Evolutionary conservation across 495 filamentous ascomycete species (phyloP).

Genomic region (Aspergillus bertholletiae): DNA sequence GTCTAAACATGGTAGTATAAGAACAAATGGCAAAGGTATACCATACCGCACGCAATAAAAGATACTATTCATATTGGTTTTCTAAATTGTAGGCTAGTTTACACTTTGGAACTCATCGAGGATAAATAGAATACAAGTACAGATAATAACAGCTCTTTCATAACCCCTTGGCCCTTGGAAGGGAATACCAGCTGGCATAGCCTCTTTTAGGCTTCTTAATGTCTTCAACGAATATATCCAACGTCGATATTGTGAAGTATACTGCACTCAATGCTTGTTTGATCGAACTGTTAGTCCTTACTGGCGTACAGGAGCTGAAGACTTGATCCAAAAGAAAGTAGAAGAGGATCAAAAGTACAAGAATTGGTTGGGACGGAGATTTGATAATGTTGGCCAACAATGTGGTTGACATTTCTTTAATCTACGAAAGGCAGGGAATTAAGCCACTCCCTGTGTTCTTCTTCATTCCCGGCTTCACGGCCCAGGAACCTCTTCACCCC

Average conservation of each 20-base stretch:
- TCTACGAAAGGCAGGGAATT: slow-evolving; percentile 22
- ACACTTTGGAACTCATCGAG: no score
- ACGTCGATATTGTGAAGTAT: slow-evolving; percentile 9
- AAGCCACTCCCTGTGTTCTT: slow-evolving; percentile 21
- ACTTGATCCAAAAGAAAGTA: slow-evolving; percentile 11
- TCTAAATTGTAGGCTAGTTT: no score
- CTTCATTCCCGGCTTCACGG: slow-evolving; percentile 21
- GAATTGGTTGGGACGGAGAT: slow-evolving; percentile 8
- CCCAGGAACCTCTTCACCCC: slow-evolving; percentile 20
- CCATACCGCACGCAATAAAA: no score
- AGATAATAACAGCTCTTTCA: no score
- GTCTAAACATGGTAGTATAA: no score
- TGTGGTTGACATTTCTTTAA: no score
- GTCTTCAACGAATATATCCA: slow-evolving; percentile 21
- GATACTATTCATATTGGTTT: no score
- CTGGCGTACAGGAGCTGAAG: slow-evolving; percentile 10
- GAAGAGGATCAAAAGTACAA: slow-evolving; percentile 12
- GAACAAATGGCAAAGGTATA: no score
- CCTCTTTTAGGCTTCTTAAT: no score
- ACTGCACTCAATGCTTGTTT: slow-evolving; percentile 9
- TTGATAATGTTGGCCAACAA: neutral
- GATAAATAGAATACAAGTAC: no score
- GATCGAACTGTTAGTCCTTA: slow-evolving; percentile 11
- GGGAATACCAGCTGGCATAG: no score
- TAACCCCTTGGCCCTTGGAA: no score